Conservation (phyloP, 2,329 filamentous ascomycete genomes). For the Colletotrichum sp. region DNA sequence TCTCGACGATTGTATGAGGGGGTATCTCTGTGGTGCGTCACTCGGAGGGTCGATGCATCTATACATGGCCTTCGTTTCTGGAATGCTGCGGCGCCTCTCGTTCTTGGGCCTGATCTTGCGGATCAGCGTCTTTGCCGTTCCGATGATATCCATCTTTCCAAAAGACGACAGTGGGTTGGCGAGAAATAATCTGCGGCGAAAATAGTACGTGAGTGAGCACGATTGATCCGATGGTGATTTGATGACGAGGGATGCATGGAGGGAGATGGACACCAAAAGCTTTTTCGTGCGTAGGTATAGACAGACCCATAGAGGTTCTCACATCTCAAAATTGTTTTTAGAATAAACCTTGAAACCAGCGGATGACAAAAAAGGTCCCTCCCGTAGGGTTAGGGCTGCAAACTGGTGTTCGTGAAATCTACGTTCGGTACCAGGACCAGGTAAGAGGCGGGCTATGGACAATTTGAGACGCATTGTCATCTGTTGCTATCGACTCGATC, state of each 20-base stretch:
- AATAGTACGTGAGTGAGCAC: background rate
- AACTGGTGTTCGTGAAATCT: background rate
- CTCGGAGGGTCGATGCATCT: constrained; percentile 3
- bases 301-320: background rate
- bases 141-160: background rate
- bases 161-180: background rate
- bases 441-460: background rate
- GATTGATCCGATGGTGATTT: background rate
- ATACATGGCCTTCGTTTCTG: constrained; percentile 16
- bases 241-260: background rate
- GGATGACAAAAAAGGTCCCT: background rate
- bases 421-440: background rate
- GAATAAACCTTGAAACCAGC: background rate
- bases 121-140: background rate
- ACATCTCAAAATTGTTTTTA: background rate
- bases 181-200: background rate
- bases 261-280: background rate
- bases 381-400: background rate
- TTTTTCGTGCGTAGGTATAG: background rate
- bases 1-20: constrained; percentile 38
- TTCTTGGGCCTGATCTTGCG: background rate
- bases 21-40: background rate
- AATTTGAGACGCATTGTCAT: background rate
- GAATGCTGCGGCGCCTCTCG: constrained; percentile 5
- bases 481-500: background rate